Percentiles rank a stretch among this genome's conserved stretches.
phyloP scores from a whole-genome alignment of 1,284 basidiomycete genomes.

The Coriolopsis trogii region DNA sequence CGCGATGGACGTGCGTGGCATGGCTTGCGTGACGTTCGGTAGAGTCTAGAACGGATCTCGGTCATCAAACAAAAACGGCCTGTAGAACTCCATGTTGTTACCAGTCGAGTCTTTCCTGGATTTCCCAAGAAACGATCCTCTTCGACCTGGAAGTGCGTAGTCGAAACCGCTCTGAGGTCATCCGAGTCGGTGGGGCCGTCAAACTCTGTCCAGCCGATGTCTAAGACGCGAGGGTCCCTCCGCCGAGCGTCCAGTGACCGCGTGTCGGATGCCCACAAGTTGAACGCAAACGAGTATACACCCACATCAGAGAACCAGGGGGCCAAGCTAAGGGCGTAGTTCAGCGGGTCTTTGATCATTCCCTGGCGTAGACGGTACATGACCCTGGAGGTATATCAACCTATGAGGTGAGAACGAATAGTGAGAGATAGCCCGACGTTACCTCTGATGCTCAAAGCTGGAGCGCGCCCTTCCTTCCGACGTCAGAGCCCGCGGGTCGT shows the following conservation, averaged over 20 bases:
- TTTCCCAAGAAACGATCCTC: conserved; percentile 31
- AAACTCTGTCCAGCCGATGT: conserved; percentile 36
- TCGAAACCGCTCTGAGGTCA: conserved; percentile 20
- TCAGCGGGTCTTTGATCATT: conserved; percentile 9
- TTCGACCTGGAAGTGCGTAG: conserved; percentile 29
- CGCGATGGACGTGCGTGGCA: conserved; percentile 9
- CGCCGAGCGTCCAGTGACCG: conserved; percentile 23
- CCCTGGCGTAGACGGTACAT: conserved; percentile 22
- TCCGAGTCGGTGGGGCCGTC: conserved; percentile 20
- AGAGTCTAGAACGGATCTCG: conserved; percentile 4
- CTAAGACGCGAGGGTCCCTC: conserved; percentile 34
- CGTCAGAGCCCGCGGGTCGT: no score
- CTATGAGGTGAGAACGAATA: no score
- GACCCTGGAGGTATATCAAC: conserved; percentile 14
- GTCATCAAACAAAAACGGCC: background rate
- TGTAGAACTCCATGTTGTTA: conserved; percentile 15
- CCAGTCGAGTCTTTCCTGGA: conserved; percentile 23
- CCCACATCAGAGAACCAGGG: conserved; percentile 25
- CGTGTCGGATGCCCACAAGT: conserved; percentile 33
- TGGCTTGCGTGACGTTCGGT: conserved; percentile 12
- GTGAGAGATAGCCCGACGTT: no score
- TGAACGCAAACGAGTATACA: conserved; percentile 34
- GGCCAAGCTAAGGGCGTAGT: conserved; percentile 26
- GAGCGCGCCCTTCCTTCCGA: no score
- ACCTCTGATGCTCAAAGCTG: conserved; percentile 43